Base-by-base conservation (phyloP, 148 eudicot species). In the Polygonum maritimum region DNA sequence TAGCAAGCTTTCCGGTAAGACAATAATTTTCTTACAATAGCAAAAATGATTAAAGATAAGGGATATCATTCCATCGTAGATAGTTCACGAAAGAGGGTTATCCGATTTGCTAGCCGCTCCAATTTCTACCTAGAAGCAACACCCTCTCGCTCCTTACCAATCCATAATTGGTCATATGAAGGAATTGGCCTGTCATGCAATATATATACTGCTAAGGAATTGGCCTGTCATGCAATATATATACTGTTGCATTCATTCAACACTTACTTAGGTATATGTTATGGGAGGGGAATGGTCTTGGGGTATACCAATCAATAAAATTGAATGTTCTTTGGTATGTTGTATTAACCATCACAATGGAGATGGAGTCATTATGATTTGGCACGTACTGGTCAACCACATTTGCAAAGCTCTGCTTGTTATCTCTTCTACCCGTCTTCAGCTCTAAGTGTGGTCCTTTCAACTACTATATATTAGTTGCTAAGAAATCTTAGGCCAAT, bases 351-450 rank as follows among this genome's bases (percentile, higher is more conserved):
- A n/a, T n/a, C n/a, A 91, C 90, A 3, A 75, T n/a, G 7, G 89
- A 74, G 73, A 86, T 83, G 49, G 84, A 71, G 48, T 86, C 96
- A 48, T 93, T 89, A 80, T 82, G 91, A 76, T 91, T 89, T 0
- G 98, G 98, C 21, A 93, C 80, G 76, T 58, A 78, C 38, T 76
- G 76, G 2, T 86, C 94, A 0, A 93, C 84, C 22, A 79, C 82
- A 7, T 82, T 31, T 38, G 72, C 77, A 75, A 81, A 65, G 40
- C 90, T 89, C 65, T 79, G 77, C 39, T 75, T 83, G 80, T 90
- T 85, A 62, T 93, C 98, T 48, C 44, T 87, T 22, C 98, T 60
- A 40, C 98, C 97, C 0, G 92, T 89, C 81, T 87, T 93, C 96
- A 91, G 88, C 47, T 81, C 91, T 69, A 89, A 81, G 3, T 19